A percentile compares a stretch with the other conserved stretches of the same genome.
Conservation (phyloP, 306 rosid genomes). For the Acacia confusa region DNA sequence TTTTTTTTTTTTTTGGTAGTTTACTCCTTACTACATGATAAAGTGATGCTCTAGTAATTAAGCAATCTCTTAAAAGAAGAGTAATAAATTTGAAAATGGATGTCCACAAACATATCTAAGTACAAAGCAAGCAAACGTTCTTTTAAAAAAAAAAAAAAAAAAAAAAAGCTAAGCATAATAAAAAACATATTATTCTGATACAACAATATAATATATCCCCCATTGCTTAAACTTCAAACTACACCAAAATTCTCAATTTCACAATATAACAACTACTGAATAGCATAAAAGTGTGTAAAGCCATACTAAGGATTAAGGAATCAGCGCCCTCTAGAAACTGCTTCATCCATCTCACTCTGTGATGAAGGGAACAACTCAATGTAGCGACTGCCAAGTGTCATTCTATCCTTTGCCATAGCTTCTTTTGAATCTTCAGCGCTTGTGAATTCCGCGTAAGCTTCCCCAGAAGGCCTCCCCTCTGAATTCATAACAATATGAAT, state of each 20-base stretch:
- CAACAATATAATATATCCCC: background rate
- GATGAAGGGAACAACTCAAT: constrained; percentile 69
- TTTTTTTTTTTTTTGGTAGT: too few relatives aligned
- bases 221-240: background rate
- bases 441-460: constrained; percentile 68
- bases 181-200: background rate
- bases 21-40: background rate
- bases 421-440: constrained; percentile 61
- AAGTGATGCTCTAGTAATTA: background rate
- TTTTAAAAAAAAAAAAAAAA: too few relatives aligned
- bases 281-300: background rate
- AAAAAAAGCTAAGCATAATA: background rate
- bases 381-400: constrained; percentile 76
- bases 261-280: constrained; percentile 1
- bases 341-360: constrained; percentile 59
- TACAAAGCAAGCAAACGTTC: background rate
- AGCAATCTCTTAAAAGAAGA: background rate
- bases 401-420: constrained; percentile 72
- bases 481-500: constrained; percentile 58
- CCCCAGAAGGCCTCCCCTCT: constrained; percentile 75
- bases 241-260: background rate
- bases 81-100: background rate
- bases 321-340: constrained; percentile 62
- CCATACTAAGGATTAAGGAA: constrained; percentile 14
- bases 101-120: background rate